Percentiles rank a stretch among this genome's conserved stretches.
Evolutionary conservation across 2,329 filamentous ascomycete species (phyloP).

Genomic region (Acarospora socialis): DNA sequence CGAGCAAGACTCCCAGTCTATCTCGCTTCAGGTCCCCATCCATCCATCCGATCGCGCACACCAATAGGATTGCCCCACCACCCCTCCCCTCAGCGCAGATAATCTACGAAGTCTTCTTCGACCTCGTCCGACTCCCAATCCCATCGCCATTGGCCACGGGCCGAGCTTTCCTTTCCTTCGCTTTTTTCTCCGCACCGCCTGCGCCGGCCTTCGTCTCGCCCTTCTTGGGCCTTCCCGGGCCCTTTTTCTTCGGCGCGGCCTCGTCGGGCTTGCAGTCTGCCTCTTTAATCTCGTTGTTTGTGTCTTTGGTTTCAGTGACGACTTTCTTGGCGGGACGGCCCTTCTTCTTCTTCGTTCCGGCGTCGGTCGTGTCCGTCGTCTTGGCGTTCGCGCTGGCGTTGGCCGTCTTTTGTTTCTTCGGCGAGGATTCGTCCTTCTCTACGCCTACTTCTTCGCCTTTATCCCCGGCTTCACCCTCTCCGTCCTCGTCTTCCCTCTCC

Average conservation of each 20-base stretch:
- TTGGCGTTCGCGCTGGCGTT: constrained; percentile 6
- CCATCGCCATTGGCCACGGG: no score
- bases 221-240: constrained; percentile 22
- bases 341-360: constrained; percentile 3
- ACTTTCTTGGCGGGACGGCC: constrained; percentile 6
- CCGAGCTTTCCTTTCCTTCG: no score
- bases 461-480: constrained; percentile 25
- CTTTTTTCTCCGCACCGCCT: no score
- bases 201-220: constrained; percentile 33
- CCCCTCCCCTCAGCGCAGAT: no score
- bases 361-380: no score
- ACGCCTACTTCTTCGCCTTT: constrained; percentile 17
- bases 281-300: constrained; percentile 6
- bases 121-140: no score
- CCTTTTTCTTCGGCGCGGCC: constrained; percentile 14
- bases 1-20: no score
- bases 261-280: constrained; percentile 5
- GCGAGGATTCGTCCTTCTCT: constrained; percentile 10
- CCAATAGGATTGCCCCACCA: no score
- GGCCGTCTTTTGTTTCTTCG: constrained; percentile 12
- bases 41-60: no score
- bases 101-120: no score
- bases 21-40: no score
- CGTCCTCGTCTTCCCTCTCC: constrained; percentile 14
- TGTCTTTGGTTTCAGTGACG: not conserved